These are phyloP conservation scores for Lachnellula cervina DNA, from an alignment of 2,329 filamentous ascomycete genomes.

Conservation along the genomic window DNA sequence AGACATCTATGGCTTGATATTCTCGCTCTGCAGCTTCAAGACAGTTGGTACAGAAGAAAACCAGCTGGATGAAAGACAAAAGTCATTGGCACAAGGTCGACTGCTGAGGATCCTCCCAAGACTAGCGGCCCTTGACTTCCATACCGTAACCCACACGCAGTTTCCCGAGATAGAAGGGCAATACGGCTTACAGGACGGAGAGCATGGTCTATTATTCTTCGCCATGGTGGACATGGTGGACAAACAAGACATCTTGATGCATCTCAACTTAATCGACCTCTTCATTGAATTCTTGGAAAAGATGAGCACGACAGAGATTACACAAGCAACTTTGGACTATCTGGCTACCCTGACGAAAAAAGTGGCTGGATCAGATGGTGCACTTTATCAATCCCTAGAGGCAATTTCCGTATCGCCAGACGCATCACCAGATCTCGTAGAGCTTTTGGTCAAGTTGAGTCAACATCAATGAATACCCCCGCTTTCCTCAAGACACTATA, in stretches of 20 bases:
- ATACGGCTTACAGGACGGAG: constrained; percentile 15
- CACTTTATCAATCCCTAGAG: constrained; percentile 28
- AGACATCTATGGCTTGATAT: constrained; percentile 42
- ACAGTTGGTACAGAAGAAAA: constrained; percentile 17
- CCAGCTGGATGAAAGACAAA: constrained; percentile 29
- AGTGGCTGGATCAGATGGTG: constrained; percentile 22
- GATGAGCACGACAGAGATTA: constrained; percentile 28
- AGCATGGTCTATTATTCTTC: constrained; percentile 29
- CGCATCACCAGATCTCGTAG: constrained; percentile 26
- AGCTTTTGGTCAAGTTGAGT: constrained; percentile 23
- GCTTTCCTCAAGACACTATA: too few relatives aligned
- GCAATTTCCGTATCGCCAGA: constrained; percentile 22
- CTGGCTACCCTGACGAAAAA: constrained; percentile 24
- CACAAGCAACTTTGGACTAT: constrained; percentile 24
- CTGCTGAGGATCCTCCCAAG: constrained; percentile 30
- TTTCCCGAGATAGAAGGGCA: constrained; percentile 27
- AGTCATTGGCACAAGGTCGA: constrained; percentile 31
- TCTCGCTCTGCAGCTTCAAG: constrained; percentile 33
- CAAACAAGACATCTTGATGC: constrained; percentile 32
- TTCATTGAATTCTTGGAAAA: constrained; percentile 30
- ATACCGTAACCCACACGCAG: constrained; percentile 21
- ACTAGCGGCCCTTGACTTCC: constrained; percentile 27
- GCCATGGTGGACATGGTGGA: constrained; percentile 31
- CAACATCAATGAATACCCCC: constrained; percentile 10
- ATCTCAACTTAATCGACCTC: constrained; percentile 31